Evolutionary conservation across 116 monocot genomes (phyloP), one percentile per base, ranked within the genome.

Genomic region (Posidonia oceanica): DNA sequence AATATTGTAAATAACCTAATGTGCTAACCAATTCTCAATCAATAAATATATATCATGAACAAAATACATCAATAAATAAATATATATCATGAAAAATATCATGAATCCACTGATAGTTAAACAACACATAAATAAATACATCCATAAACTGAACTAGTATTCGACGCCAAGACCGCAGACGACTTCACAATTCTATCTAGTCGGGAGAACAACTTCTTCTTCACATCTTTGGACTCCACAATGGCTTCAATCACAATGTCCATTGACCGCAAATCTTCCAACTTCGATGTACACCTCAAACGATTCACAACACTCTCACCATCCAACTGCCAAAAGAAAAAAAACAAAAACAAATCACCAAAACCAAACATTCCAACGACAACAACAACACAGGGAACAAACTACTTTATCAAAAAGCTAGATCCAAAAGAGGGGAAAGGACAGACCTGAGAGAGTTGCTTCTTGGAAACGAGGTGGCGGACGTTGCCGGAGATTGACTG

Each of bases 131-230:
- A n/a, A n/a, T n/a, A n/a, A n/a, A n/a, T n/a, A n/a, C n/a, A n/a
- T n/a, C n/a, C n/a, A n/a, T n/a, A 98, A 68, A 98, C 93, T 5
- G 93, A 98, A 78, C 98, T 98, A 44, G 98, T 98, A 72, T 98
- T 98, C 14, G 93, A 90, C 16, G 98, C 98, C 66, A 98, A 74
- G 77, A 98, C 93, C 4, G 90, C 77, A 70, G 93, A 87, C 67
- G 73, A 61, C 69, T 93, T 98, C 29, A 80, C 71, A 79, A 93
- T 84, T 69, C 82, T 86, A 69, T 98, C 93, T 18, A 98, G 84
- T 61, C 85, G 71, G 14, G 68, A 61, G 73, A 98, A 98, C 21
- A 98, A 54, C 72, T 79, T 87, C 81, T 82, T 85, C 77, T 97
- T 97, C 20, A 79, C 72, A 52, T 74, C 85, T 80, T 97, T 92